Conservation (phyloP, 75 land plant species). For the Pinus albicaulis region DNA sequence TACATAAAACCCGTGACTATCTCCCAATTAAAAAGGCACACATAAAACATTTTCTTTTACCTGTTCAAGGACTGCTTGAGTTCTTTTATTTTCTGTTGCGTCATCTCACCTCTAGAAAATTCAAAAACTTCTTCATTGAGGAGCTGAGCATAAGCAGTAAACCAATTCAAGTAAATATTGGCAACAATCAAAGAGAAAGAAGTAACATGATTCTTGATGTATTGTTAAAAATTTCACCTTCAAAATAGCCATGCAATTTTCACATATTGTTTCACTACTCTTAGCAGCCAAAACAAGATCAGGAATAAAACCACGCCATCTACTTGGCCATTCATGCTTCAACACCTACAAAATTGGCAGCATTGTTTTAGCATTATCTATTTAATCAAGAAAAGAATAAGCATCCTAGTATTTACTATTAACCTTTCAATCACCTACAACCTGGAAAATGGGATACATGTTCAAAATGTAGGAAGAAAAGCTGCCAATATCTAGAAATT, state of each 20-base stretch:
- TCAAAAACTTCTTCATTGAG: conserved; percentile 99
- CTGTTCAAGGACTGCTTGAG: conserved; percentile 94
- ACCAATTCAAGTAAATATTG: background rate
- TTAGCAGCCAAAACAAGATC: conserved; percentile 97
- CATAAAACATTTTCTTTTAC: conserved; percentile 18
- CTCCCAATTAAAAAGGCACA: background rate
- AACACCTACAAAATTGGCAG: conserved; percentile 53
- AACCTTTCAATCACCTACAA: too few species aligned
- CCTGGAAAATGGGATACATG: too few species aligned
- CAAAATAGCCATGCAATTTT: conserved; percentile 98
- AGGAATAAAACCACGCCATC: conserved; percentile 93
- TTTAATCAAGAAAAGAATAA: too few species aligned
- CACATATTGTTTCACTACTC: conserved; percentile 98
- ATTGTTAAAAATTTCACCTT: conserved; percentile 43
- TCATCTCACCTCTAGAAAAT: conserved; percentile 98
- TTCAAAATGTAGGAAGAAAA: too few species aligned
- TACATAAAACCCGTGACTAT: background rate
- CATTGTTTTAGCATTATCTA: background rate
- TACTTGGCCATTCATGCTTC: conserved; percentile 99
- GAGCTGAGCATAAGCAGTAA: conserved; percentile 47
- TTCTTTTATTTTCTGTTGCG: conserved; percentile 95
- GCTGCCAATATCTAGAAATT: too few species aligned
- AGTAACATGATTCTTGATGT: background rate
- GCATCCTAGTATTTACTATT: background rate
- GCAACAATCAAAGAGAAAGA: background rate